A percentile compares a stretch with the other conserved stretches of the same genome.
These are phyloP conservation scores for Suillus subalutaceus DNA, from an alignment of 768 basidiomycete genomes.

Conservation along the genomic window DNA sequence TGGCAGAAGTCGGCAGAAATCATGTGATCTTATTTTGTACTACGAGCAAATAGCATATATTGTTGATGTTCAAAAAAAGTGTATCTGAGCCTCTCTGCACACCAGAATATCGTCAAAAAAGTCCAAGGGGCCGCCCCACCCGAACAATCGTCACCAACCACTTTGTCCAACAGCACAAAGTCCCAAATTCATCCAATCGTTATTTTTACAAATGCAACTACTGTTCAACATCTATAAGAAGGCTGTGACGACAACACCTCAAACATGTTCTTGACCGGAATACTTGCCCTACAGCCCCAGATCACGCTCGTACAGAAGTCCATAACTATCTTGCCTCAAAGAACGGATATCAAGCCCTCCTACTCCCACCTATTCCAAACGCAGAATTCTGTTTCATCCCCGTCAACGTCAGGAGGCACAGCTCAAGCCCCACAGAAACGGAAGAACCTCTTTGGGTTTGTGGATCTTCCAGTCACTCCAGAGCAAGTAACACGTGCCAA, in stretches of 20 bases:
- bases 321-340: constrained; percentile 5
- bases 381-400: not conserved
- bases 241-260: constrained; percentile 15
- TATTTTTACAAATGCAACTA: constrained; percentile 18
- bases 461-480: constrained; percentile 1
- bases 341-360: not conserved
- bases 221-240: constrained; percentile 16
- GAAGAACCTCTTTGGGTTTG: constrained; percentile 6
- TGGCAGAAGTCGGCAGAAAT: too few species aligned
- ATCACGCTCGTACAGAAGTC: not conserved
- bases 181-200: constrained; percentile 13
- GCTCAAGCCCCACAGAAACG: not conserved
- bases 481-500: not conserved
- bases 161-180: constrained; percentile 9
- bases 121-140: not conserved
- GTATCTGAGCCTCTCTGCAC: not conserved
- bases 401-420: not conserved
- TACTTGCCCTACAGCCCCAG: constrained; percentile 1
- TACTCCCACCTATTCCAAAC: not conserved
- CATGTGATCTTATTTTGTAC: too few species aligned
- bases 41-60: too few species aligned
- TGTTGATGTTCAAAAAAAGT: not conserved
- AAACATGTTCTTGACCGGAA: constrained; percentile 11
- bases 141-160: not conserved
- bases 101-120: not conserved